phyloP scores from a whole-genome alignment of 345 rosid species.

The Eucalyptus melliodora region DNA sequence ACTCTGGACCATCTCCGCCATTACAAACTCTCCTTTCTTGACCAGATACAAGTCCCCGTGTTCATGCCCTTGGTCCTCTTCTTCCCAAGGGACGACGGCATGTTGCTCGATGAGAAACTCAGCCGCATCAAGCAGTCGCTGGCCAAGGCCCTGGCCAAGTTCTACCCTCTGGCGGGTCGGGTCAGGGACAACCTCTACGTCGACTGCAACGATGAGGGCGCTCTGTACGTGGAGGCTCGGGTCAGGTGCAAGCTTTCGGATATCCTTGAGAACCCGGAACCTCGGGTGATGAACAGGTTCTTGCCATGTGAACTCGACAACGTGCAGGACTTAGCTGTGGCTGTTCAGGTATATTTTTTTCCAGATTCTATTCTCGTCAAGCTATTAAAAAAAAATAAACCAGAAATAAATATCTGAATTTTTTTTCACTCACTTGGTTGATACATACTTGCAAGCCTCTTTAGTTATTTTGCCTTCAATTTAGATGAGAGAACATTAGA shows the following conservation, averaged over 20 bases:
- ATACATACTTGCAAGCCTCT: background rate
- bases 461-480: background rate
- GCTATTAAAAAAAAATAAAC: background rate
- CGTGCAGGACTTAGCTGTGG: background rate
- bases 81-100: background rate
- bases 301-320: background rate
- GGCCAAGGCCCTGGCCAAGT: slow-evolving; percentile 1
- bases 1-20: slow-evolving; percentile 14
- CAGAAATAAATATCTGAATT: background rate
- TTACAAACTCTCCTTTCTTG: slow-evolving; percentile 19
- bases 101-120: background rate
- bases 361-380: background rate
- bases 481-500: background rate
- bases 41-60: slow-evolving; percentile 19
- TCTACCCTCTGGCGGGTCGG: slow-evolving; percentile 20
- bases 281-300: background rate
- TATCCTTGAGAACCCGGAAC: background rate
- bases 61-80: slow-evolving; percentile 18
- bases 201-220: slow-evolving; percentile 21
- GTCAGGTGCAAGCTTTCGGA: background rate
- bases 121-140: slow-evolving; percentile 3
- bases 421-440: too few relatives aligned
- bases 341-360: background rate
- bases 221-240: slow-evolving; percentile 8
- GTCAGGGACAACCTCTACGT: slow-evolving; percentile 7